Percentiles rank a stretch among this genome's conserved stretches.
Conservation (phyloP, 176 grass and related monocot genomes). For the Miscanthus lutarioriparius region DNA sequence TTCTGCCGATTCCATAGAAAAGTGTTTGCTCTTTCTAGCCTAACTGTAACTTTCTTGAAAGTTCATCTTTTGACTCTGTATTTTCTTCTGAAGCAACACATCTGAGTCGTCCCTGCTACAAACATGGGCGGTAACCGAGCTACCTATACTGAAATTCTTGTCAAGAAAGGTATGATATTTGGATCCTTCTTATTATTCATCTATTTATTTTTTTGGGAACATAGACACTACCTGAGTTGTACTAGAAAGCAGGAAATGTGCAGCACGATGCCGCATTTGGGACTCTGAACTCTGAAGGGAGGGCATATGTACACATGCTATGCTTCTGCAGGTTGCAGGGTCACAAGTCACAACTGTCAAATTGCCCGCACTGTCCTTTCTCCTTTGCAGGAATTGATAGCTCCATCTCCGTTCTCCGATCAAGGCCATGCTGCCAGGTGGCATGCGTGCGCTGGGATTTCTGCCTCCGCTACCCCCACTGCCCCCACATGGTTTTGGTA, state of each 20-base stretch:
- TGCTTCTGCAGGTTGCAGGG: neutral
- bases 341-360: neutral
- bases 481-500: conserved; percentile 16
- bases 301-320: neutral
- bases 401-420: neutral
- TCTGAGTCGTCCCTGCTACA: neutral
- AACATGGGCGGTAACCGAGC: neutral
- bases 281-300: neutral
- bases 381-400: neutral
- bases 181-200: neutral
- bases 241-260: neutral
- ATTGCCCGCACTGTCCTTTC: neutral
- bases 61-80: neutral
- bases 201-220: neutral
- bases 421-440: neutral
- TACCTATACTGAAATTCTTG: neutral
- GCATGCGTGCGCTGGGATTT: neutral
- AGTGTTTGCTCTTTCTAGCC: neutral
- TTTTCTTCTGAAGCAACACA: neutral
- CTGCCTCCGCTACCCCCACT: neutral
- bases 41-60: neutral
- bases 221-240: neutral
- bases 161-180: neutral
- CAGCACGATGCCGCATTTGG: neutral
- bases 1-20: neutral